These are phyloP conservation scores for Dryadomyces quercivorus DNA, from an alignment of 2,329 filamentous ascomycete species.

Conservation along the genomic window DNA sequence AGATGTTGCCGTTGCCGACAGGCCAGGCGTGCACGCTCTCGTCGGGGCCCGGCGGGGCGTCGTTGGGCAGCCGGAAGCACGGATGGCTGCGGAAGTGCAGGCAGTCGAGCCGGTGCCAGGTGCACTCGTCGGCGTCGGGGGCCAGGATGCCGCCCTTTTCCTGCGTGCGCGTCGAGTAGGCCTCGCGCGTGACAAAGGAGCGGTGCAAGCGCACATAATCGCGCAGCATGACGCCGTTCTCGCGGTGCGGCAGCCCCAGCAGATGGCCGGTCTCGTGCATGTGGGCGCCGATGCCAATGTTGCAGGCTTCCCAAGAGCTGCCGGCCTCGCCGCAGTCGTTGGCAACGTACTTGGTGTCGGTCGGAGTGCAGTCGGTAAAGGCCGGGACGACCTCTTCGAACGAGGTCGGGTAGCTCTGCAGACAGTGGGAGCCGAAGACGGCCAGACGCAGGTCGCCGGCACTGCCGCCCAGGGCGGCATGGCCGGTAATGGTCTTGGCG, in stretches of 20 bases:
- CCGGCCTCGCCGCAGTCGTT: slow-evolving; percentile 82
- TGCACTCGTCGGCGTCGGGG: slow-evolving; percentile 64
- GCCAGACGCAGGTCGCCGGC: slow-evolving; percentile 66
- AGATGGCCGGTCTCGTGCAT: slow-evolving; percentile 84
- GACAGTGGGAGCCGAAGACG: slow-evolving; percentile 82
- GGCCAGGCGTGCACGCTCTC: slow-evolving; percentile 77
- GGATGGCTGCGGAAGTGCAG: slow-evolving; percentile 84
- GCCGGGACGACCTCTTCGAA: slow-evolving; percentile 84
- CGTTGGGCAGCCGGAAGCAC: slow-evolving; percentile 74
- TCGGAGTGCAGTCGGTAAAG: slow-evolving; percentile 82
- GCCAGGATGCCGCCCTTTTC: slow-evolving; percentile 66
- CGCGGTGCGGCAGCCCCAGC: slow-evolving; percentile 81
- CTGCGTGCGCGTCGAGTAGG: slow-evolving; percentile 78
- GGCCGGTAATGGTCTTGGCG: slow-evolving; percentile 59
- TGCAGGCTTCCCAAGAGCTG: slow-evolving; percentile 91
- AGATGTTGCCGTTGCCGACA: slow-evolving; percentile 62
- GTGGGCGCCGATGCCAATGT: slow-evolving; percentile 86
- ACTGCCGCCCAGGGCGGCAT: slow-evolving; percentile 71
- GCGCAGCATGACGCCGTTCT: slow-evolving; percentile 80
- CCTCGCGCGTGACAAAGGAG: slow-evolving; percentile 68
- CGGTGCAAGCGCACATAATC: slow-evolving; percentile 80
- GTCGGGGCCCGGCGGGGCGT: slow-evolving; percentile 52
- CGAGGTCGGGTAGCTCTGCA: slow-evolving; percentile 81
- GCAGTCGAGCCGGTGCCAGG: slow-evolving; percentile 81
- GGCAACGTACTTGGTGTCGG: slow-evolving; percentile 65